A percentile compares a stretch with the other conserved stretches of the same genome.
phyloP scores from a whole-genome alignment of 176 grass and related monocot genomes.

The Oryza coarctata region DNA sequence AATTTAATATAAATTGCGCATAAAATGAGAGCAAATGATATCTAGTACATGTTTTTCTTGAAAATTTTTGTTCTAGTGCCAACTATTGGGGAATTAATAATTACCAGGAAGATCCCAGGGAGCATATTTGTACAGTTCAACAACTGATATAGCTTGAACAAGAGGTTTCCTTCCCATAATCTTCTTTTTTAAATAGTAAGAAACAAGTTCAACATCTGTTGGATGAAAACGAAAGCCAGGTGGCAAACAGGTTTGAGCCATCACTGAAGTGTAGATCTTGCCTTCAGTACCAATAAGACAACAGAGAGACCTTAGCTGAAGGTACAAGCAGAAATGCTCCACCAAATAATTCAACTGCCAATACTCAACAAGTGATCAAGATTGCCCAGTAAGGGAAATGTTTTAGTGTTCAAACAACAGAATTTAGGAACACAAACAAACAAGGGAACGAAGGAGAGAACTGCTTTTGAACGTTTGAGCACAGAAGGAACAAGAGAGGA shows the following conservation, averaged over 20 bases:
- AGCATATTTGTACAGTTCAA: slow-evolving; percentile 87
- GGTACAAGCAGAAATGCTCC: slow-evolving; percentile 30
- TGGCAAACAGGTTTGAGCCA: slow-evolving; percentile 68
- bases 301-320: slow-evolving; percentile 12
- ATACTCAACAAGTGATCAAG: slow-evolving; percentile 6
- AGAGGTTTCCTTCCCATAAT: slow-evolving; percentile 69
- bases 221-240: slow-evolving; percentile 94
- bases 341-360: background rate
- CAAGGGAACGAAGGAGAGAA: background rate
- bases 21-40: background rate
- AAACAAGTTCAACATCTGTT: slow-evolving; percentile 86
- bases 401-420: background rate
- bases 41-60: no score
- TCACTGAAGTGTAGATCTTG: slow-evolving; percentile 31
- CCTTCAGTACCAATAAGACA: slow-evolving; percentile 13
- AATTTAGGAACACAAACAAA: background rate
- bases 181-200: slow-evolving; percentile 89
- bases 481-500: slow-evolving; percentile 8
- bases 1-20: background rate
- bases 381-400: background rate
- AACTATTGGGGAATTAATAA: slow-evolving; percentile 26
- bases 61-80: background rate
- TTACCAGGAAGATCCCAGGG: slow-evolving; percentile 96
- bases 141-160: slow-evolving; percentile 68
- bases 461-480: background rate